Percentiles rank a stretch among this genome's conserved stretches.
These are phyloP conservation scores for Cucurbita pepo DNA, from an alignment of 306 rosid species.

Conservation along the genomic window DNA sequence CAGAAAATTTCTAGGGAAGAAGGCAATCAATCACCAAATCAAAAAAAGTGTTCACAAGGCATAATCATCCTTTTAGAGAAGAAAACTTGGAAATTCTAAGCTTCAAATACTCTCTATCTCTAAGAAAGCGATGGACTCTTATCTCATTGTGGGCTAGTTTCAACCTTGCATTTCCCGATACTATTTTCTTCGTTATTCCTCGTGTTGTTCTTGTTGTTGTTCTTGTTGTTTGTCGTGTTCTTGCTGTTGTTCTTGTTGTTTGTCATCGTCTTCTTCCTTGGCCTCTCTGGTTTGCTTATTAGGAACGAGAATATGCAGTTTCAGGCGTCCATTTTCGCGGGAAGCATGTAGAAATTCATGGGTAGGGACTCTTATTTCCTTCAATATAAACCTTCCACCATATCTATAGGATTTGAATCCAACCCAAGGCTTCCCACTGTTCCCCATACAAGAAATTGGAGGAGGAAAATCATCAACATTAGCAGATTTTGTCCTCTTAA, in stretches of 20 bases:
- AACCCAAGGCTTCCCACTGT: conserved; percentile 56
- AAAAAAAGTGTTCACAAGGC: background rate
- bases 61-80: background rate
- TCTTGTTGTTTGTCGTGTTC: background rate
- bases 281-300: conserved; percentile 20
- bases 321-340: conserved; percentile 73
- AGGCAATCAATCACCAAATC: background rate
- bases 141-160: background rate
- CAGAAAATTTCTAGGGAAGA: background rate
- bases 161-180: conserved; percentile 8
- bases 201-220: background rate
- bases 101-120: background rate
- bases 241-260: background rate
- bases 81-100: background rate
- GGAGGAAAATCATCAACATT: conserved; percentile 59
- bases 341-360: conserved; percentile 61
- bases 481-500: conserved; percentile 24
- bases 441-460: conserved; percentile 65
- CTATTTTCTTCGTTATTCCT: background rate
- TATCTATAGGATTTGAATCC: conserved; percentile 47
- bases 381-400: conserved; percentile 66
- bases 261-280: background rate
- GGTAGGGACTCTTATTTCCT: conserved; percentile 39
- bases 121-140: background rate
- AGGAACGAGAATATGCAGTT: conserved; percentile 44